Evolutionary conservation across 2,329 filamentous ascomycete genomes (phyloP).

Genomic region (Trichophaea hybrida): DNA sequence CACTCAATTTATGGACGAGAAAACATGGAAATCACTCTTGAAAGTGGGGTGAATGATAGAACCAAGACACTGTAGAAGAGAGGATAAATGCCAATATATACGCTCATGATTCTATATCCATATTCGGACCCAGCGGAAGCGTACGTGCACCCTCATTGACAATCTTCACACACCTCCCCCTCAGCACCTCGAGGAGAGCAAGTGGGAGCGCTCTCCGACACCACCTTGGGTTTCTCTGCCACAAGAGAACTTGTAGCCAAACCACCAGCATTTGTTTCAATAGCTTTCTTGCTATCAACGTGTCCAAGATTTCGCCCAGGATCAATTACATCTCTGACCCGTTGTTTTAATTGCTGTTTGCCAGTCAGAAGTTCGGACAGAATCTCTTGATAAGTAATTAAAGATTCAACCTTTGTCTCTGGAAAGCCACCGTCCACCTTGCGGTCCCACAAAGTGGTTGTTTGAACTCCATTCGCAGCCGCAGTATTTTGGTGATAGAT

Average conservation of each 20-base stretch:
- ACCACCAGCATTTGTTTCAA: slow-evolving; percentile 12
- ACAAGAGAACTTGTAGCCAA: background rate
- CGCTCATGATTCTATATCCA: too few relatives aligned
- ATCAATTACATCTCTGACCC: slow-evolving; percentile 68
- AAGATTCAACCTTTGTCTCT: slow-evolving; percentile 33
- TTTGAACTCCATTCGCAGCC: slow-evolving; percentile 30
- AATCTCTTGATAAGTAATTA: slow-evolving; percentile 1
- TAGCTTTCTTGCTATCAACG: slow-evolving; percentile 43
- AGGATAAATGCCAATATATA: too few relatives aligned
- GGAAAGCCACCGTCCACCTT: slow-evolving; percentile 80
- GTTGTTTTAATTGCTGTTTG: slow-evolving; percentile 77
- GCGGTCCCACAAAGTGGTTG: slow-evolving; percentile 68
- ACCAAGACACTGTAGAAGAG: too few relatives aligned
- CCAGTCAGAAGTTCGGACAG: slow-evolving; percentile 35
- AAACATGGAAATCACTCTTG: too few relatives aligned
- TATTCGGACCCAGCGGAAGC: too few relatives aligned
- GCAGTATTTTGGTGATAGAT: slow-evolving; percentile 16
- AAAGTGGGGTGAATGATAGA: too few relatives aligned
- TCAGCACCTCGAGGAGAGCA: background rate
- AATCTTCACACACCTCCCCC: slow-evolving; percentile 9
- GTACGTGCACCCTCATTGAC: background rate
- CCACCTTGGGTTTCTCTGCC: background rate
- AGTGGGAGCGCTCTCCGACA: background rate
- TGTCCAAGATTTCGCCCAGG: slow-evolving; percentile 68
- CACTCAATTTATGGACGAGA: too few relatives aligned